Conservation (phyloP, 768 basidiomycete genomes). For the Boletus coccyginus region DNA sequence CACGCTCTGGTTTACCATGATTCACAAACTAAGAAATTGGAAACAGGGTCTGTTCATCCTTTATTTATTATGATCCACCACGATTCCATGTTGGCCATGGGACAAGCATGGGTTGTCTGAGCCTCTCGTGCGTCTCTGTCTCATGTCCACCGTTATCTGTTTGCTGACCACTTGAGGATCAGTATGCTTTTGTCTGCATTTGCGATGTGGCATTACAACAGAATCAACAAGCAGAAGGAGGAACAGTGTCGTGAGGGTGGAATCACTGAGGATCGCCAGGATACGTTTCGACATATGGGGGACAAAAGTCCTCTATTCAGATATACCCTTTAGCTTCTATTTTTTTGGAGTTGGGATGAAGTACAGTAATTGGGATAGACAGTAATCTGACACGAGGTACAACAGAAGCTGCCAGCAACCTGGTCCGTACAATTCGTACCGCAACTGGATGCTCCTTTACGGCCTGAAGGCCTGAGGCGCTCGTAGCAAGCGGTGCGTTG, state of each 20-base stretch:
- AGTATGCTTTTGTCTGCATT: slow-evolving; percentile 41
- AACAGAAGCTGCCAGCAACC: no score
- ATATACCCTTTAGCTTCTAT: slow-evolving; percentile 23
- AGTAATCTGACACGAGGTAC: no score
- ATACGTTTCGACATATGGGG: slow-evolving; percentile 48
- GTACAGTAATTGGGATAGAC: no score
- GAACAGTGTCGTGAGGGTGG: slow-evolving; percentile 41
- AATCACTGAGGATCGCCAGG: slow-evolving; percentile 38
- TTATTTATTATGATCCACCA: slow-evolving; percentile 39
- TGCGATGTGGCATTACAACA: slow-evolving; percentile 48
- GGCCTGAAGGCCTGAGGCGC: no score
- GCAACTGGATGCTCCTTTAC: no score
- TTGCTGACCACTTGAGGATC: slow-evolving; percentile 26
- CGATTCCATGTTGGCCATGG: slow-evolving; percentile 38
- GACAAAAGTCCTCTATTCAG: slow-evolving; percentile 57
- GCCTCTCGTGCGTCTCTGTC: slow-evolving; percentile 19
- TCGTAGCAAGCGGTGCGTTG: no score
- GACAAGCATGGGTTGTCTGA: slow-evolving; percentile 36
- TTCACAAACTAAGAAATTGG: not conserved
- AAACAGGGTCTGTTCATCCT: slow-evolving; percentile 40
- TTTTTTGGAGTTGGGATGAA: no score
- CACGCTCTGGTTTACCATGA: slow-evolving; percentile 13
- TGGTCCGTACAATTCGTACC: no score
- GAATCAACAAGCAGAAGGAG: slow-evolving; percentile 49
- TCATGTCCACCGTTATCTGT: slow-evolving; percentile 13